A percentile compares a stretch with the other conserved stretches of the same genome.
Evolutionary conservation across 306 rosid species (phyloP).

Genomic region (Mucuna pruriens): DNA sequence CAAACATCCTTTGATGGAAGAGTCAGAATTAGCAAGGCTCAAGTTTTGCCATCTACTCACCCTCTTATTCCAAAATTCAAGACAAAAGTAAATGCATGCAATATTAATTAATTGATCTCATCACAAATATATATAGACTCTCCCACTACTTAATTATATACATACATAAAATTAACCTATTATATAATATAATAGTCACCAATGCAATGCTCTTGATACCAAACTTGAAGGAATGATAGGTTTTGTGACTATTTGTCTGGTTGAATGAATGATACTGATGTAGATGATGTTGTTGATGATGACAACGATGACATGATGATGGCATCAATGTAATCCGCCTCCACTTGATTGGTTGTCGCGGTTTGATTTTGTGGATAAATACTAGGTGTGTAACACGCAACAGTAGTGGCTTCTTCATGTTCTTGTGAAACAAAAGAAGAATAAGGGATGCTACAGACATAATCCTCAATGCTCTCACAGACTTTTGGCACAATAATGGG

Average conservation of each 20-base stretch:
- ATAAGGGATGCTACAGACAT: slow-evolving; percentile 41
- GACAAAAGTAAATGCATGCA: slow-evolving; percentile 39
- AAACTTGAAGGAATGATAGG: slow-evolving; percentile 38
- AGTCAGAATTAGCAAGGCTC: slow-evolving; percentile 42
- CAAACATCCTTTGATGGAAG: slow-evolving; percentile 34
- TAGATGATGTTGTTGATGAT: slow-evolving; percentile 39
- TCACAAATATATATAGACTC: background rate
- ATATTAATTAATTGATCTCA: slow-evolving; percentile 10
- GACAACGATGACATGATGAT: slow-evolving; percentile 57
- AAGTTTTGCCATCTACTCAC: slow-evolving; percentile 35
- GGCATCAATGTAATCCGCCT: slow-evolving; percentile 58
- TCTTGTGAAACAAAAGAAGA: slow-evolving; percentile 52
- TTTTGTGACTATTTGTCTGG: slow-evolving; percentile 29
- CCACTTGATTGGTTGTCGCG: slow-evolving; percentile 52
- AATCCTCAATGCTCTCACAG: slow-evolving; percentile 51
- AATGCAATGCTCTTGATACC: background rate
- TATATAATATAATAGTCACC: background rate
- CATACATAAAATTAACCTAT: slow-evolving; percentile 17
- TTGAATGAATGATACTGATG: slow-evolving; percentile 39
- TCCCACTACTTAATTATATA: slow-evolving; percentile 33
- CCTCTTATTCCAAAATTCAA: slow-evolving; percentile 41
- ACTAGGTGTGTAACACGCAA: background rate
- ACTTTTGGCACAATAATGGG: slow-evolving; percentile 49
- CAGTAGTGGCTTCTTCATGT: slow-evolving; percentile 20
- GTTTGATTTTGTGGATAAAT: slow-evolving; percentile 44